phyloP scores from a whole-genome alignment of 1,284 basidiomycete species.

The Acaromyces ingoldii region DNA sequence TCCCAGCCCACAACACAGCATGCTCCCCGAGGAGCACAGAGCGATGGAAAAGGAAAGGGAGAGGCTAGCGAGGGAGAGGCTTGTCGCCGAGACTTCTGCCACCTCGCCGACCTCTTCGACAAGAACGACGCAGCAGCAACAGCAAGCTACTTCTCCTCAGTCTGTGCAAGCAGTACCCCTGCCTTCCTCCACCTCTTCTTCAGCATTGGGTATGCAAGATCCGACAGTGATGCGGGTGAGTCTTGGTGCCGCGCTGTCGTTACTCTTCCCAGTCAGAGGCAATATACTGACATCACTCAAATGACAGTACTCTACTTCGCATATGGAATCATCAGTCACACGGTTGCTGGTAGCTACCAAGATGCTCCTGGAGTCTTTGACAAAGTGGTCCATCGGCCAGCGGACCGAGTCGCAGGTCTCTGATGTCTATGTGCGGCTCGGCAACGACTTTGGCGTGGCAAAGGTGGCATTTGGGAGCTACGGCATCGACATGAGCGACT shows the following conservation, averaged over 20 bases:
- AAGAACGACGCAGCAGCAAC: not conserved
- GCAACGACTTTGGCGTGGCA: constrained; percentile 94
- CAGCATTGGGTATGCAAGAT: not conserved
- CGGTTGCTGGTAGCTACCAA: constrained; percentile 91
- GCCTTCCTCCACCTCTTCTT: no score
- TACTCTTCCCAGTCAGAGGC: no score
- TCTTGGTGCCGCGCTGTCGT: not conserved
- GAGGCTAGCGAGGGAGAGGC: not conserved
- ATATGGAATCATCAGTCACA: constrained; percentile 85
- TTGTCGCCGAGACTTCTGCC: not conserved
- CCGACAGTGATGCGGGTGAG: not conserved
- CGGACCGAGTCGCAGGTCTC: constrained; percentile 80
- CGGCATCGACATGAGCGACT: constrained; percentile 87
- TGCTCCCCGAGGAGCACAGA: constrained; percentile 7
- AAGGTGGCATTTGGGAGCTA: constrained; percentile 79
- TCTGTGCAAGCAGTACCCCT: no score
- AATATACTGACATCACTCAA: no score
- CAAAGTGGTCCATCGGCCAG: constrained; percentile 60
- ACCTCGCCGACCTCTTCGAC: not conserved
- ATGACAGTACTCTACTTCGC: constrained; percentile 13
- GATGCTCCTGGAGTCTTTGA: constrained; percentile 83
- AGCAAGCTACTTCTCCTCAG: no score
- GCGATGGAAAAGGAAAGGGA: constrained; percentile 3
- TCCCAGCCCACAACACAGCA: not conserved
- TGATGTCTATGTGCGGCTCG: constrained; percentile 91